Base-by-base conservation (phyloP, 306 rosid genomes). In the Erythrophleum fordii region DNA sequence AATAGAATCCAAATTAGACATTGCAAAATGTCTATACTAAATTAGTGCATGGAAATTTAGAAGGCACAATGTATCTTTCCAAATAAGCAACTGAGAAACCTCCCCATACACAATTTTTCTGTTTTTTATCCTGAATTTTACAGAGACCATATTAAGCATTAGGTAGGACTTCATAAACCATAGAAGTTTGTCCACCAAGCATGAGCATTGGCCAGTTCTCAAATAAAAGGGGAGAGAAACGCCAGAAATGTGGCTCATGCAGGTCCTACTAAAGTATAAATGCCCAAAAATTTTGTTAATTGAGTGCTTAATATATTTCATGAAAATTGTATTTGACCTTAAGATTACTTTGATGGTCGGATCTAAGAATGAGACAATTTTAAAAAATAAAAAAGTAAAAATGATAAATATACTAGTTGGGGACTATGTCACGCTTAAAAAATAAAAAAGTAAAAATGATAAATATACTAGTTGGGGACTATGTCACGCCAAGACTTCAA, bases 1-100 rank as follows among this genome's bases (percentile, higher is more conserved):
- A 85, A 72, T 34, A 77, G 70, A 53, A 29, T 11, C 61, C 52
- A 65, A 26, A 58, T 77, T 62, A 83, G 52, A 46, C 46, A 34
- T 25, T 25, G 41, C 49, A 22, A 28, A 16, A 56, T 12, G 42
- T 39, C 51, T 20, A 45, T 65, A 22, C 46, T 52, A 6, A 25
- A 61, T 20, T 35, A 18, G 61, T n/a, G 20, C 5, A 17, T 8
- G 51, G 29, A 51, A 35, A 73, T 49, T 75, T 59, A 23, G 5
- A 56, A 28, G 41, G 51, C 29, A 16, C 26, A 25, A 17, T 26
- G 44, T 23, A 4, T 75, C 41, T 34, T 60, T 59, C 29, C 18
- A 18, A 1, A 66, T 4, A 66, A 39, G 71, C 71, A 7, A 39
- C 42, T 18, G 45, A 42, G 41, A 65, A 65, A 17, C 46, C 20